Evolutionary conservation across 176 grass and related monocot genomes (phyloP).

Genomic region (Themeda triandra): DNA sequence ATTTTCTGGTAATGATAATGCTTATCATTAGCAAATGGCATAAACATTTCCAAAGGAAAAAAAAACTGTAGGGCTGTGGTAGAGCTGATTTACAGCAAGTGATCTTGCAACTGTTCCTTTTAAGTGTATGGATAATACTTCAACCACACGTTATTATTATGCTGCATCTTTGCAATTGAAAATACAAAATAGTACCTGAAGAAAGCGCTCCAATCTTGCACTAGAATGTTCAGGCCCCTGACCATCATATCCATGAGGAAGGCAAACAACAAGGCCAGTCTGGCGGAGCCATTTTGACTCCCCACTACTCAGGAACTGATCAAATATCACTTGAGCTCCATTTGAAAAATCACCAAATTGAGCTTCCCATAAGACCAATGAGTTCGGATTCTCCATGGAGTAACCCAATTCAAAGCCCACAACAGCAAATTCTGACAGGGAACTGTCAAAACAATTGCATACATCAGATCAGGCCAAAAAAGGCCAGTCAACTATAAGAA

Average conservation of each 20-base stretch:
- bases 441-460: conserved; percentile 59
- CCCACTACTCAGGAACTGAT: conserved; percentile 97
- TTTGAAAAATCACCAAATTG: conserved; percentile 98
- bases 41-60: background rate
- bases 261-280: conserved; percentile 74
- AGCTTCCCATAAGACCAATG: conserved; percentile 92
- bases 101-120: background rate
- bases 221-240: conserved; percentile 99
- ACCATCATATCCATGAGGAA: conserved; percentile 98
- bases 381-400: conserved; percentile 98
- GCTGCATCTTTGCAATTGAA: background rate
- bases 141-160: too few species aligned
- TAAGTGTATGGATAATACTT: background rate
- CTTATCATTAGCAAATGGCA: background rate
- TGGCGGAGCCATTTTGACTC: conserved; percentile 98
- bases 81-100: background rate
- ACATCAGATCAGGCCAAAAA: conserved; percentile 17
- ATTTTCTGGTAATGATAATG: background rate
- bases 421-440: conserved; percentile 96
- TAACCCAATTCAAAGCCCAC: conserved; percentile 97
- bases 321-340: conserved; percentile 99
- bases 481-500: background rate
- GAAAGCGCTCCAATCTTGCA: conserved; percentile 90
- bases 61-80: background rate
- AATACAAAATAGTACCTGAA: conserved; percentile 66